Base-by-base conservation (phyloP, 352 stramenopile species). In the Globisporangium alternatum region DNA sequence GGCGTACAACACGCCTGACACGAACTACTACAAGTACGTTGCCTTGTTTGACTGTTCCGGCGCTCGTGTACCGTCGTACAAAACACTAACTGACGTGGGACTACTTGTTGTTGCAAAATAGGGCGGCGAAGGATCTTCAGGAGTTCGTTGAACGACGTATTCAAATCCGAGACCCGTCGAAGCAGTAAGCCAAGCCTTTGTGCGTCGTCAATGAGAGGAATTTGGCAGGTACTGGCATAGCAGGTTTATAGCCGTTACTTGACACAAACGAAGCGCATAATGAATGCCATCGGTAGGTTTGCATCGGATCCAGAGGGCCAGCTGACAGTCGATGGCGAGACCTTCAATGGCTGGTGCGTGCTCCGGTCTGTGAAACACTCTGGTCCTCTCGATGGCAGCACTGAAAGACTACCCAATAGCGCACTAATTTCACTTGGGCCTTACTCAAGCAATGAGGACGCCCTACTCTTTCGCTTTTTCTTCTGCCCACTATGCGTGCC, bases 11-110 rank as follows among this genome's bases (percentile, higher is more conserved):
- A 91, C 86, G 15, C 81, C 87, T 56, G 89, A 90, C 19, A 98
- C 92, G 65, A 98, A 98, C 74, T 98, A 98, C 74, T 98, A 98
- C 76, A 98, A 96, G 86, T 98, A 92, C 56, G 83, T 9, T 19
- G 8, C 15, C 9, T 35, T 37, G 12, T 56, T 21, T 59, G 2
- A 22, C 21, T 47, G 28, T 28, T 28, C 25, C 25, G 25, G 25
- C 25, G 25, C 25, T n/a, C 5, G 17, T 25, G 12, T 19, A 17
- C 25, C 25, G 25, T 28, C 39, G 8, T 44, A 10, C 39, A 19
- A 19, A 44, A 12, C 17, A 49, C 19, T 39, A 22, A 31, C 58
- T 37, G n/a, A 9, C 48, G 12, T 19, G 21, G 39, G 13, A 43
- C 10, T 37, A 9, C 9, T 41, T 41, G 31, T 54, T 28, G 21